Evolutionary conservation across 2,329 filamentous ascomycete genomes (phyloP), one percentile per base, ranked within the genome.

Genomic region (Trichoderma oligosporum): DNA sequence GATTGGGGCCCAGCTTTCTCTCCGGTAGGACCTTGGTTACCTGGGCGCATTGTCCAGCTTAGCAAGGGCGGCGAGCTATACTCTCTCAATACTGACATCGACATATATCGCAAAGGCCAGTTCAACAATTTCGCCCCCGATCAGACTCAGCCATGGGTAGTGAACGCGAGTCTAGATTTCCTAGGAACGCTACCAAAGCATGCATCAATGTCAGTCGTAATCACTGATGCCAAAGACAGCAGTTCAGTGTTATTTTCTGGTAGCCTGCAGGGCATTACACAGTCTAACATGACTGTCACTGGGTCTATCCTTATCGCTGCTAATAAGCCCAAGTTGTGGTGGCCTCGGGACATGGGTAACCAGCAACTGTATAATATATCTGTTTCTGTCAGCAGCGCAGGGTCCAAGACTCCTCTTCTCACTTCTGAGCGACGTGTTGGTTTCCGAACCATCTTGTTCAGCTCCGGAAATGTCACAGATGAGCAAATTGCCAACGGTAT

Each of bases 21-120:
- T n/a, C 82, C 83, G 0, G 79, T 80, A n/a, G 83, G 84, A 2
- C 79, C 82, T 6, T 87, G 83, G 84, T 75, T 80, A 60, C 78
- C 82, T 39, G 82, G 80, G 1, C 82, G 78, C 65, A 67, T 83
- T 1, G 72, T 84, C 11, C 81, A 85, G 61, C 70, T 83, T 7
- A 65, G 68, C 16, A 39, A 60, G 22, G 56, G 36, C 14, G 38
- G 49, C 3, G 59, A 69, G 1, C 59, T 70, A 1, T 70, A 77
- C 31, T 64, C 70, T 14, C 63, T 80, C 22, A 63, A 68, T 41
- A 62, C 65, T 2, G 75, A 82, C n/a, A 64, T 85, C 2, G 83
- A 86, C 60, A 78, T 85, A 22, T 83, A 83, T 59, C 78, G 82
- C 3, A 67, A 78, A 54, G 81, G 81, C 0, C 82, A 85, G 63